Evolutionary conservation across 495 filamentous ascomycete species (phyloP).

Genomic region (Penicillium silybi): DNA sequence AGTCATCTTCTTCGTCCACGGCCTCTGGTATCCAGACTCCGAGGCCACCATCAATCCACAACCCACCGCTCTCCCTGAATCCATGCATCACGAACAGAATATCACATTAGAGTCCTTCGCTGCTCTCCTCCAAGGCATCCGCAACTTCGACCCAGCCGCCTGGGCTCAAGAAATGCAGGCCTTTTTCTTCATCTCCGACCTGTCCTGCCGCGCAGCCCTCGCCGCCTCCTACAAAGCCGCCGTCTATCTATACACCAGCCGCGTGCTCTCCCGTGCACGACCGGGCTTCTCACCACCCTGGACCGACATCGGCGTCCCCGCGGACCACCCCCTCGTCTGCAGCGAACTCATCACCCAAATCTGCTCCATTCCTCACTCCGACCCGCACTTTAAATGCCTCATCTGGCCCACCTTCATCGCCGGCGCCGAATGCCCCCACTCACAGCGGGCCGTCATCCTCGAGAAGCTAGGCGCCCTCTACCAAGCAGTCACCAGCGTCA

Average conservation of each 20-base stretch:
- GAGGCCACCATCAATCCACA: constrained; percentile 21
- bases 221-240: constrained; percentile 41
- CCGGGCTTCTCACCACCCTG: constrained; percentile 27
- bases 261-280: constrained; percentile 36
- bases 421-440: constrained; percentile 39
- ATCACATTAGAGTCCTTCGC: constrained; percentile 31
- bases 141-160: constrained; percentile 39
- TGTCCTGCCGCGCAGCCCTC: constrained; percentile 38
- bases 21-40: constrained; percentile 36
- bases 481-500: constrained; percentile 40
- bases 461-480: constrained; percentile 36
- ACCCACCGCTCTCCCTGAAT: constrained; percentile 27
- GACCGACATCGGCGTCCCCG: constrained; percentile 26
- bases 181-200: constrained; percentile 33
- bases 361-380: constrained; percentile 31
- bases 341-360: constrained; percentile 37
- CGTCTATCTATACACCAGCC: constrained; percentile 45
- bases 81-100: constrained; percentile 25
- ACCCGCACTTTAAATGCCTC: constrained; percentile 47
- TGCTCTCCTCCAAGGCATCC: constrained; percentile 40
- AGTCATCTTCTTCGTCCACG: constrained; percentile 45
- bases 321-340: constrained; percentile 32
- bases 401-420: constrained; percentile 49
- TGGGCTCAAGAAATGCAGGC: constrained; percentile 45
- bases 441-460: constrained; percentile 34